Conservation (phyloP, 176 grass and related monocot genomes). For the Zea mays region Zm-B73-REFERENCE-NAM-5.0 NC_050098.1:177536501-177537000, state of each 20-base stretch:
- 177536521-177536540: slow-evolving; percentile 33
- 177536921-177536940: background rate
- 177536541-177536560: slow-evolving; percentile 14
- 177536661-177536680: slow-evolving; percentile 14
- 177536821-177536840: slow-evolving; percentile 90
- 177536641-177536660: slow-evolving; percentile 81
- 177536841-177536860: slow-evolving; percentile 19
- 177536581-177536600: slow-evolving; percentile 69
- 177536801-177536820: slow-evolving; percentile 95
- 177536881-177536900: background rate
- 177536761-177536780: slow-evolving; percentile 96
- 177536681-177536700: background rate
- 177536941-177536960: slow-evolving; percentile 9
- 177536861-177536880: slow-evolving; percentile 27
- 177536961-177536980: slow-evolving; percentile 35
- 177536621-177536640: slow-evolving; percentile 89
- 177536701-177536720: slow-evolving; percentile 11
- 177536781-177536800: slow-evolving; percentile 80
- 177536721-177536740: slow-evolving; percentile 58
- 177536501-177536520: slow-evolving; percentile 61
- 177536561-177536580: slow-evolving; percentile 26
- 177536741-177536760: slow-evolving; percentile 99
- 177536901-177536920: too few species aligned
- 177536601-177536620: slow-evolving; percentile 89
- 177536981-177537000: slow-evolving; percentile 87